Base-by-base conservation (phyloP, 129 eudicot genomes). In the Saposhnikovia divaricata region DNA sequence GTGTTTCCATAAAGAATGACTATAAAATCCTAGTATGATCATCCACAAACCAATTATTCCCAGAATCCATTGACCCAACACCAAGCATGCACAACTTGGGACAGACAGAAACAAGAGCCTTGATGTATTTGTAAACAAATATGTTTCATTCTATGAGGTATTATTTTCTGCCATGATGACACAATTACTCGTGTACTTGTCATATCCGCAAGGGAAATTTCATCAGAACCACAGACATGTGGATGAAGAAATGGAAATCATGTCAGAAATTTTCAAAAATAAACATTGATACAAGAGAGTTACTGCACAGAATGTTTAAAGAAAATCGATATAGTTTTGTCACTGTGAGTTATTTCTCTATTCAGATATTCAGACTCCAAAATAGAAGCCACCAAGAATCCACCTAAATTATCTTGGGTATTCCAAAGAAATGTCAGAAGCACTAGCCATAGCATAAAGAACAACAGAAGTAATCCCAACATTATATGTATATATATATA, bases 311-410 rank as follows among this genome's bases (percentile, higher is more conserved):
- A 57, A 57, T 53, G 61, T 53, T 5, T 12, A 31, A 28, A 34
- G 7, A 68, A 34, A 34, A 68, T 12, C 38, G 3, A 68, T 68
- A 34, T 37, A 34, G 75, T 71, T 38, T 5, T 38, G 9, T 38
- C 75, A 71, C 38, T 42, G 44, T 71, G 27, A 71, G 25, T 71
- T 39, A 71, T 71, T 71, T 39, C 75, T 71, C 75, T 39, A 6
- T 15, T 48, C 19, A 57, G 65, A 23, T 23, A 57, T 57, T 68
- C 74, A 68, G 28, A 15, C 47, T 38, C 75, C 75, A 57, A 19
- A 71, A 38, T 18, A 8, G 47, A 71, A n/a, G n/a, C n/a, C n/a
- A n/a, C n/a, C n/a, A n/a, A n/a, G n/a, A n/a, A n/a, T n/a, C n/a
- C n/a, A n/a, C n/a, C n/a, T n/a, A n/a, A n/a, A n/a, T n/a, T n/a